Conservation (phyloP, 2,329 filamentous ascomycete species). For the Paraconiothyrium brasiliense region DNA sequence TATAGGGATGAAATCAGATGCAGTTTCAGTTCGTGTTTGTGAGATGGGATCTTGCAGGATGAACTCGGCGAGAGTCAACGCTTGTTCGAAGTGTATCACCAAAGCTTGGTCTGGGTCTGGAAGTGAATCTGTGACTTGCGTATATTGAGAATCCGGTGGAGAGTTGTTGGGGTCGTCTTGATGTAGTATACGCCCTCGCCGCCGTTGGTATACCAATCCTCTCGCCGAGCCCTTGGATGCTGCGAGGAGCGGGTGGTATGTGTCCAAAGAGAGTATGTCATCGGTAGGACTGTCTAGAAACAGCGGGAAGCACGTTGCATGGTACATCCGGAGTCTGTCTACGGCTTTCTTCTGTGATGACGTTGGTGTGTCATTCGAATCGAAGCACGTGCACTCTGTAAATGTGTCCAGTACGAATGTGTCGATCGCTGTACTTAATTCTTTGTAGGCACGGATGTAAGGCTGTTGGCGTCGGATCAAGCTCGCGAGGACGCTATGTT, state of each 20-base stretch:
- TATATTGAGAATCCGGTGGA: not conserved
- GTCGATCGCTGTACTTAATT: constrained; percentile 9
- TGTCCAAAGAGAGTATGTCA: constrained; percentile 1
- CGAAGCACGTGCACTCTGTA: constrained; percentile 5
- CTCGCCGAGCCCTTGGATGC: not conserved
- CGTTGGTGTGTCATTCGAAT: not conserved
- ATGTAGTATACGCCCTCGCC: not conserved
- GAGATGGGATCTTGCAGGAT: constrained; percentile 4
- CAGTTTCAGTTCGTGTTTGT: not conserved
- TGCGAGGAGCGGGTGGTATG: constrained; percentile 3
- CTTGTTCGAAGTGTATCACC: constrained; percentile 5
- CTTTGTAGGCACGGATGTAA: constrained; percentile 6
- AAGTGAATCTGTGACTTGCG: not conserved
- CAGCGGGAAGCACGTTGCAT: constrained; percentile 11
- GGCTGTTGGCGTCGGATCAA: constrained; percentile 13
- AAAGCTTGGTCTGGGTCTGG: not conserved
- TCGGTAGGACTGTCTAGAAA: constrained; percentile 11
- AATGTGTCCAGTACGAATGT: constrained; percentile 3
- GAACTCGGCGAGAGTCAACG: constrained; percentile 8
- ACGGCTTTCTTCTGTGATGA: constrained; percentile 9
- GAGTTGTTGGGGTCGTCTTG: not conserved
- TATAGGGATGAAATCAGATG: constrained; percentile 3
- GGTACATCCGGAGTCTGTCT: constrained; percentile 6
- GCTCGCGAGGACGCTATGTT: constrained; percentile 8
- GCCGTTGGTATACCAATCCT: constrained; percentile 1